Evolutionary conservation across 108 stramenopile species (phyloP), one percentile per base, ranked within the genome.

Genomic region (Mediolabrus comicus): DNA sequence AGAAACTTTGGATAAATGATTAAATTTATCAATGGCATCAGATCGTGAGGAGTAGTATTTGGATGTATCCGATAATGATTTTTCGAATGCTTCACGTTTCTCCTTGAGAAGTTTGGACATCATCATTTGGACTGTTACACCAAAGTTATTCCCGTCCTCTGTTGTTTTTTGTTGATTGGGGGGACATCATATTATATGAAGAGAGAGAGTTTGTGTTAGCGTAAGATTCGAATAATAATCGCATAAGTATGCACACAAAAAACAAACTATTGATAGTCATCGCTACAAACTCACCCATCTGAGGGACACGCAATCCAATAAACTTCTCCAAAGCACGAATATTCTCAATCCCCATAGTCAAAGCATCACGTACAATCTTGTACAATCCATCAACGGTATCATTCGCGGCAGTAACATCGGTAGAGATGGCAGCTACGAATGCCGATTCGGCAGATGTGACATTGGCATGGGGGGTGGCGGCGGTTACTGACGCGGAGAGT

Each of bases 91-190:
- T 62, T 83, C 83, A 54, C 75, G 65, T 43, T 61, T 56, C 19
- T 83, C 83, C 29, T 73, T 72, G 52, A 85, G 62, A 55, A 78
- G 55, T 67, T 84, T 83, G 54, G 49, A 17, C 58, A 90, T 80
- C 59, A 82, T 87, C 63, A 80, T 61, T 77, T 91, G 89, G 24
- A 91, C 83, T 36, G 79, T 81, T 4, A 91, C 89, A 28, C 89
- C 89, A 38, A 91, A 91, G 74, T 91, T 91, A 84, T 91, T 90
- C 32, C 89, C 89, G 57, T 90, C 89, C 76, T 89, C 83, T 54
- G 66, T 29, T 43, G 33, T 38, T 17, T 38, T 62, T 38, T 57
- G 41, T 17, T 43, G 41, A 43, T 5, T 39, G 46, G 26, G 16
- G 46, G n/a, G 8, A 13, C 26, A 65, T 51, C 13, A 52, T 5